Base-by-base conservation (phyloP, 2,329 filamentous ascomycete species). In the Botrytis tulipae region DNA sequence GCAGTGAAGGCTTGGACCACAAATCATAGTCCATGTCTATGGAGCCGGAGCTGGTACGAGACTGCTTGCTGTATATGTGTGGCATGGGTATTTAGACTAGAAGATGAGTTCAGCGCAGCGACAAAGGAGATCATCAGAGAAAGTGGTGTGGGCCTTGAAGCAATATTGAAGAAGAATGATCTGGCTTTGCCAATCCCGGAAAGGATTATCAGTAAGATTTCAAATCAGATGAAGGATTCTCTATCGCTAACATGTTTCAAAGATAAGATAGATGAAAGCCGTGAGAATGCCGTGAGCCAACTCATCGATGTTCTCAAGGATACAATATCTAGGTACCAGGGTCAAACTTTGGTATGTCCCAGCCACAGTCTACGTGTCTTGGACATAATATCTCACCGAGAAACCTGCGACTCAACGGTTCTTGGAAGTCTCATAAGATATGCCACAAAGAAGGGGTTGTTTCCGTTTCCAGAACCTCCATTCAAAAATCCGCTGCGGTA, bases 1-100 rank as follows among this genome's bases (percentile, higher is more conserved):
- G n/a, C 44, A 10, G 12, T 6, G 7, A 35, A 48, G 12, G 25
- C 40, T n/a, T 72, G 70, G 70, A n/a, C 1, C 10, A 10, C 40
- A 8, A 10, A 59, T 0, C 0, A 10, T 22, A 5, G 10, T 14
- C 5, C 0, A 14, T 0, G 3, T 3, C 5, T 0, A 16, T 35
- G 7, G 7, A 7, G 1, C 6, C n/a, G 3, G 20, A 3, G 6
- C 8, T 40, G n/a, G 22, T 12, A 44, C 16, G 1, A 29, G 12
- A 5, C 22, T 16, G 18, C n/a, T 35, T 37, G 35, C 29, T 44
- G 44, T 37, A n/a, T 72, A 3, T 57, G 16, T 44, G 63, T 72
- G 9, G 25, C 61, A 18, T 72, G 59, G 42, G 46, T 57, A 4
- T 72, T 72, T 37, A 4, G 44, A 5, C 9, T 65, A 14, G 6